Conservation (phyloP, 2,329 filamentous ascomycete species). For the Aspergillus sp. region DNA sequence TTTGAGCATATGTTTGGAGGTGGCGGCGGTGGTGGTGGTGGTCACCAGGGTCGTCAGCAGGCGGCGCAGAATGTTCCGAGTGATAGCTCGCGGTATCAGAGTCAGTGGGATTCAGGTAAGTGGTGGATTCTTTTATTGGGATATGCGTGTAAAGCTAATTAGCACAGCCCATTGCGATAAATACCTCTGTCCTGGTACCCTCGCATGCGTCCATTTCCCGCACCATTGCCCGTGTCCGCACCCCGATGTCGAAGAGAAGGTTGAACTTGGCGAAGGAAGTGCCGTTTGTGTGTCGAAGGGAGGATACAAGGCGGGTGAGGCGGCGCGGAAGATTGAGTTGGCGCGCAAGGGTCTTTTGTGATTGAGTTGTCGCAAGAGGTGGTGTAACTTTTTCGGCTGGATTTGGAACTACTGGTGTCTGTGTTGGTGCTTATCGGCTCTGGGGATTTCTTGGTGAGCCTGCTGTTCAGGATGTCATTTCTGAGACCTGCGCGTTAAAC, state of each 20-base stretch:
- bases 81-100: conserved; percentile 78
- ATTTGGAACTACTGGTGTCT: neutral
- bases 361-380: conserved; percentile 16
- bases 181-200: conserved; percentile 90
- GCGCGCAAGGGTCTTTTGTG: conserved; percentile 52
- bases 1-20: conserved; percentile 96
- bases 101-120: conserved; percentile 68
- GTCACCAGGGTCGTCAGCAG: conserved; percentile 57
- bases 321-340: conserved; percentile 51
- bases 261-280: conserved; percentile 58
- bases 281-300: conserved; percentile 52
- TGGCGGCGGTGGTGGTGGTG: conserved; percentile 41
- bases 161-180: conserved; percentile 77
- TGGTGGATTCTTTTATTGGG: neutral
- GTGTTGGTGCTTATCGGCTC: neutral
- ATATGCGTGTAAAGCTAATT: conserved; percentile 1
- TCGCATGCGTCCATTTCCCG: conserved; percentile 93
- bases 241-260: conserved; percentile 73
- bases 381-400: neutral
- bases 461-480: too few species aligned
- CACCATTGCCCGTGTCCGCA: conserved; percentile 96
- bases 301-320: conserved; percentile 50
- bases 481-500: too few species aligned
- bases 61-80: conserved; percentile 76
- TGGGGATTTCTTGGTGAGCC: neutral